Evolutionary conservation across 2,329 filamentous ascomycete genomes (phyloP).

Genomic region (Neofusicoccum ribis): DNA sequence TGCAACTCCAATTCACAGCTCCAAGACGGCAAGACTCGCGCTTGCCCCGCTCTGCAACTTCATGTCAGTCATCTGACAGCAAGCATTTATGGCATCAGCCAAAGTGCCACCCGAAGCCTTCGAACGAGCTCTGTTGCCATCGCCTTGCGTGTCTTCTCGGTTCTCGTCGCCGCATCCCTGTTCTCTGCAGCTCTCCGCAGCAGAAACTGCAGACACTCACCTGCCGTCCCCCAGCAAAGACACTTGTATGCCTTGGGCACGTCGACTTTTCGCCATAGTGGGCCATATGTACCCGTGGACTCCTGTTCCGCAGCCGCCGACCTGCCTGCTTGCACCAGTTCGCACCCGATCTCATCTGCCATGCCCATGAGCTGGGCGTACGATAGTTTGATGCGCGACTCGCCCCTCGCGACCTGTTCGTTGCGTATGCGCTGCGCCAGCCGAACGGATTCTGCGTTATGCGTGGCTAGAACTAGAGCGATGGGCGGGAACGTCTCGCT

Average conservation of each 20-base stretch:
- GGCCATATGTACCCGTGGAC: conserved; percentile 53
- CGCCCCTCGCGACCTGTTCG: conserved; percentile 46
- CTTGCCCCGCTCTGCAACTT: too few species aligned
- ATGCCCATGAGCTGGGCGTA: conserved; percentile 91
- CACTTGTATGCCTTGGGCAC: conserved; percentile 44
- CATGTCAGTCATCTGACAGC: too few species aligned
- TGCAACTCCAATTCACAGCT: too few species aligned
- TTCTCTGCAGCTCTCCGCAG: conserved; percentile 60
- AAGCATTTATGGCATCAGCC: neutral
- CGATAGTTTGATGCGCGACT: conserved; percentile 40
- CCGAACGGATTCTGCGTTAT: conserved; percentile 73
- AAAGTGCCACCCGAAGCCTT: neutral
- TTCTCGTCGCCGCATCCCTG: conserved; percentile 60
- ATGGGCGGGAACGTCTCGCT: conserved; percentile 43
- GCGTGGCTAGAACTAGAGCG: conserved; percentile 73
- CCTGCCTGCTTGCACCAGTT: conserved; percentile 37
- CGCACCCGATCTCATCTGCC: conserved; percentile 84
- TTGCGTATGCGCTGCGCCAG: conserved; percentile 44
- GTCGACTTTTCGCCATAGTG: conserved; percentile 29
- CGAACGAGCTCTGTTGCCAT: conserved; percentile 51
- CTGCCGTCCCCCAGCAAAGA: conserved; percentile 57
- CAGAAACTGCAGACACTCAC: conserved; percentile 67
- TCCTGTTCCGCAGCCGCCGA: conserved; percentile 48
- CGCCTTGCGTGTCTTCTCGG: conserved; percentile 51
- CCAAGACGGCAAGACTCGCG: too few species aligned